Percentiles rank a stretch among this genome's conserved stretches.
These are phyloP conservation scores for Isatis lusitanica DNA, from an alignment of 441 rosid genomes.

Conservation along the genomic window DNA sequence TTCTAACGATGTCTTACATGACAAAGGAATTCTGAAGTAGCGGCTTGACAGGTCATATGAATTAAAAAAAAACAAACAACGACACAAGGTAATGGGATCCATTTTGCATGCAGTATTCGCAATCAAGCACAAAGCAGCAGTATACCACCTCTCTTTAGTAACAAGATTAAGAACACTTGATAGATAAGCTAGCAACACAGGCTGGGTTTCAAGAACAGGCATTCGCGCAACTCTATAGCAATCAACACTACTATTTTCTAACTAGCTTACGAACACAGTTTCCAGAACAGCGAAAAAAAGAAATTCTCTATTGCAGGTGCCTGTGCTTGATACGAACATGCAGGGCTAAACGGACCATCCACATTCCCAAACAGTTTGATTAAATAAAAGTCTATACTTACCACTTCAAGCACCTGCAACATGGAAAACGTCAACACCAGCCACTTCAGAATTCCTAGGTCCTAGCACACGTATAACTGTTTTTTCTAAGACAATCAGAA, in stretches of 20 bases:
- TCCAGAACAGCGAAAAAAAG: neutral
- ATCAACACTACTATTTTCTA: slow-evolving; percentile 4
- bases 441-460: slow-evolving; percentile 48
- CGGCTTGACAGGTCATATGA: slow-evolving; percentile 23
- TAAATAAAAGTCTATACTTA: slow-evolving; percentile 31
- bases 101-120: slow-evolving; percentile 22
- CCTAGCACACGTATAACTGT: slow-evolving; percentile 31
- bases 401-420: slow-evolving; percentile 38
- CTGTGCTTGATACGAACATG: slow-evolving; percentile 33
- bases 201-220: neutral
- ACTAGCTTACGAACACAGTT: slow-evolving; percentile 1
- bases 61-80: slow-evolving; percentile 11
- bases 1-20: slow-evolving; percentile 35
- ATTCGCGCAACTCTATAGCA: neutral
- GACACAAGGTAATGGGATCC: slow-evolving; percentile 23
- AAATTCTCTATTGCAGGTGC: slow-evolving; percentile 21
- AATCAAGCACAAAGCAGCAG: slow-evolving; percentile 38
- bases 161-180: neutral
- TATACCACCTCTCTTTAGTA: slow-evolving; percentile 13
- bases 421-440: slow-evolving; percentile 10
- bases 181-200: neutral
- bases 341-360: slow-evolving; percentile 18
- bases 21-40: slow-evolving; percentile 33
- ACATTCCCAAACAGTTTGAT: slow-evolving; percentile 8
- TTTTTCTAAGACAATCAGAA: slow-evolving; percentile 43